Base-by-base conservation (phyloP, 768 basidiomycete species). In the Rhodotorula taiwanensis region DNA sequence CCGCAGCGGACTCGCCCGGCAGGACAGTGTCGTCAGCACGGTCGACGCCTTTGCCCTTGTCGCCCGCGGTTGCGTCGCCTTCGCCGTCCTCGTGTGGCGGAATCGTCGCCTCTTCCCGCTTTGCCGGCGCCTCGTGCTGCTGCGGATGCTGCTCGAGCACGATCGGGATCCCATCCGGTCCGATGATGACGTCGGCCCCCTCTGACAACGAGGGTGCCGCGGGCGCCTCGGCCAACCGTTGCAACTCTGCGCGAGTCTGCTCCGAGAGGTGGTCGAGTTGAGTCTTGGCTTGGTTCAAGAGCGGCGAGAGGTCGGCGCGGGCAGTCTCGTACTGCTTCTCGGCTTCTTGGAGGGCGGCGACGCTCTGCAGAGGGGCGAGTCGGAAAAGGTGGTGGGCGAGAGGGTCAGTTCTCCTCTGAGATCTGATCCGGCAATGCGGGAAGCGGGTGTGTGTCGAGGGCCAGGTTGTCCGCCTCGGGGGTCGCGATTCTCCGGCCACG, bases 31-130 rank as follows among this genome's bases (percentile, higher is more conserved):
- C 58, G 23, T 36, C 45, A 13, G 21, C 39, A 9, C 56, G 62
- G 51, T 69, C 67, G 52, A 69, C 67, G n/a, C 63, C 62, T 48
- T 69, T 69, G 55, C 67, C 67, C 55, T 69, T 69, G 56, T 58
- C 67, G 39, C 31, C 39, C 48, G n/a, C n/a, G n/a, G n/a, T 42
- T 58, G 16, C 13, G 4, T n/a, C n/a, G n/a, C n/a, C n/a, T n/a
- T n/a, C n/a, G n/a, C n/a, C n/a, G n/a, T n/a, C n/a, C n/a, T n/a
- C n/a, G n/a, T n/a, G n/a, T n/a, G n/a, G n/a, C n/a, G n/a, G n/a
- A n/a, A n/a, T n/a, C n/a, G n/a, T n/a, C 39, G 47, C 36, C 36
- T 39, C 10, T 16, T 39, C 10, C 36, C 16, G 36, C 36, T 39
- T 9, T 39, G 9, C 36, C 36, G 36, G 36, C 16, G 36, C 36